Base-by-base conservation (phyloP, 768 basidiomycete species). In the Cantharellus cinnabarinus region DNA sequence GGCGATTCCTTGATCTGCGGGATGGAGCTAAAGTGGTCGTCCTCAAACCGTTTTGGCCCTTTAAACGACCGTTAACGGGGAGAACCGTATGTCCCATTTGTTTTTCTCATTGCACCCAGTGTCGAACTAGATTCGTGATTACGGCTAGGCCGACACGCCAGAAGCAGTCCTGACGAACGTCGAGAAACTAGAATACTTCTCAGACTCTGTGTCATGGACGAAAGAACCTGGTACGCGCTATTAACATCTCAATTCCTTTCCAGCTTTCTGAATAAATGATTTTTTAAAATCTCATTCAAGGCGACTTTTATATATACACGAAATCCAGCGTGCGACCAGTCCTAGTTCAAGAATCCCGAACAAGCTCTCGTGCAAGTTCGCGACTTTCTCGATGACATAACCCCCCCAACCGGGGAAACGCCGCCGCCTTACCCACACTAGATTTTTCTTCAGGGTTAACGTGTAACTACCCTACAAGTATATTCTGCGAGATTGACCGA, bases 1-100 rank as follows among this genome's bases (percentile, higher is more conserved):
- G 85, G 38, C 85, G 89, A 66, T 98, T 98, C 70, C 73, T 99
- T 58, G 95, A 99, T 66, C 73, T 98, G 61, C 95, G 90, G 66
- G 89, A 94, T 61, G 88, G 89, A 20, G 89, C 91, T 0, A 82
- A 82, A 54, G 85, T 99, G 53, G 79, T 98, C 42, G 90, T 88
- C 20, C 72, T 99, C 15, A 80, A 83, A 60, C 89, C 90, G 1
- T 95, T 91, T 59, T 77, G 82, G 40, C 78, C 79, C 0, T 69
- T 72, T 34, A 74, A 83, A 64, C 83, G 82, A 50, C 79, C 86
- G 42, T 74, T 95, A 60, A 89, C 85, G 0, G 83, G 89, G 64
- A 83, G 85, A 51, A 94, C 90, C 64, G 83, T 86, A 64, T 58
- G 81, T 42, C 7, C 7, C 35, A 37, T 54, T 54, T 7, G 20